Evolutionary conservation across 2,329 filamentous ascomycete species (phyloP), one percentile per base, ranked within the genome.

Genomic region (Trichoderma atrobrunneum): DNA sequence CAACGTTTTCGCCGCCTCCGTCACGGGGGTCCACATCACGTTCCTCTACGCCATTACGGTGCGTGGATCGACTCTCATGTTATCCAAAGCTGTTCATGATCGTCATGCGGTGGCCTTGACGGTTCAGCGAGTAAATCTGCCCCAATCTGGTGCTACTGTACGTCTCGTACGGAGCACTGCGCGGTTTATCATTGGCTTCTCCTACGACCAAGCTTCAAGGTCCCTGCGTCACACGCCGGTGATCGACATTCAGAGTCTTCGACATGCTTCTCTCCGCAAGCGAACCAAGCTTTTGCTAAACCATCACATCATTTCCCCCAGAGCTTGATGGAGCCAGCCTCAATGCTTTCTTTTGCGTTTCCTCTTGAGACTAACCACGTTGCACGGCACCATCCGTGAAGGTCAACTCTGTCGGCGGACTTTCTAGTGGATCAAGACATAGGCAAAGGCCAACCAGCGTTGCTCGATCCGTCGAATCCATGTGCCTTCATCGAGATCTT

Each of bases 21-120:
- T 72, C 71, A 70, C 60, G 16, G 1, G 1, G 59, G 18, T 61
- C 67, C 82, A 78, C 74, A 81, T 74, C 76, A 84, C 72, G 32
- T 74, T 34, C 5, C 21, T 63, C 18, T 11, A 43, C 21, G 21
- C 12, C 54, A 34, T 48, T 34, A 63, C 56, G 48, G 48, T 59
- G n/a, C 26, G 30, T 18, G 12, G 12, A 36, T 24, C 60, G 56
- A 43, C n/a, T 28, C 4, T 11, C 12, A 10, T 21, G 57, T 48
- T 30, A 24, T 43, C 39, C 57, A 70, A 14, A n/a, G 30, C 7
- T 51, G 34, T 34, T 36, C 3, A 61, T 70, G 48, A 62, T 69
- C 66, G 48, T 36, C 36, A 7, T 21, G 16, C 28, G 48, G 36
- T 61, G 36, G 66, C 63, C 30, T 66, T 32, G 56, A 10, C 21